Percentiles rank a stretch among this genome's conserved stretches.
These are phyloP conservation scores for Suillus subluteus DNA, from an alignment of 768 basidiomycete genomes.

Conservation along the genomic window DNA sequence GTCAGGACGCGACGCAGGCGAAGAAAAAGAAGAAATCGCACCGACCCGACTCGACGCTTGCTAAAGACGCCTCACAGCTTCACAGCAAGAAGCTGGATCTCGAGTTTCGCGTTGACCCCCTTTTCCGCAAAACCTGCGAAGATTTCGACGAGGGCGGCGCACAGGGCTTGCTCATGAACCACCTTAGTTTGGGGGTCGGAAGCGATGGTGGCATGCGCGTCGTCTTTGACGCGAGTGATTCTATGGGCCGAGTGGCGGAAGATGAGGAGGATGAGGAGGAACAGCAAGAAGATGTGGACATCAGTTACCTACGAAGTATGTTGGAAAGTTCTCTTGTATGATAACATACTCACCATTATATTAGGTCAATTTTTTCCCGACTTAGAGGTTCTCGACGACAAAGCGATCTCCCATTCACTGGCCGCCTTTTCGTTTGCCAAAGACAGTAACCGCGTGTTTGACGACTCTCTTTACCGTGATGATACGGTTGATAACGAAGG, in stretches of 20 bases:
- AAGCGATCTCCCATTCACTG: slow-evolving; percentile 81
- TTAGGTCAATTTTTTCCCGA: slow-evolving; percentile 77
- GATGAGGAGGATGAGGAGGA: slow-evolving; percentile 71
- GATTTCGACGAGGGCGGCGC: slow-evolving; percentile 99
- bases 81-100: slow-evolving; percentile 93
- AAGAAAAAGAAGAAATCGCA: slow-evolving; percentile 66
- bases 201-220: slow-evolving; percentile 84
- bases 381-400: slow-evolving; percentile 61
- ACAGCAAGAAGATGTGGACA: slow-evolving; percentile 67
- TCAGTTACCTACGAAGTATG: slow-evolving; percentile 65
- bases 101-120: slow-evolving; percentile 94
- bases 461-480: slow-evolving; percentile 66
- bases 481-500: slow-evolving; percentile 45
- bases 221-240: slow-evolving; percentile 96
- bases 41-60: slow-evolving; percentile 83
- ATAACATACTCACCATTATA: slow-evolving; percentile 14
- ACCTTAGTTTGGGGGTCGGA: slow-evolving; percentile 77
- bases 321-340: slow-evolving; percentile 16
- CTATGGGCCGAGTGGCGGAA: slow-evolving; percentile 75
- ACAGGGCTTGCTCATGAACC: slow-evolving; percentile 95
- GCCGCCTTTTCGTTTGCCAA: slow-evolving; percentile 82
- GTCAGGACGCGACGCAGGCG: slow-evolving; percentile 61
- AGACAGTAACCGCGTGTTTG: slow-evolving; percentile 56
- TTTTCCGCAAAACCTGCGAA: slow-evolving; percentile 96
- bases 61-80: slow-evolving; percentile 79